A percentile compares a stretch with the other conserved stretches of the same genome.
These are phyloP conservation scores for Takakia lepidozioides DNA, from an alignment of 225 moss, liverwort and hornwort species.

Conservation along the genomic window DNA sequence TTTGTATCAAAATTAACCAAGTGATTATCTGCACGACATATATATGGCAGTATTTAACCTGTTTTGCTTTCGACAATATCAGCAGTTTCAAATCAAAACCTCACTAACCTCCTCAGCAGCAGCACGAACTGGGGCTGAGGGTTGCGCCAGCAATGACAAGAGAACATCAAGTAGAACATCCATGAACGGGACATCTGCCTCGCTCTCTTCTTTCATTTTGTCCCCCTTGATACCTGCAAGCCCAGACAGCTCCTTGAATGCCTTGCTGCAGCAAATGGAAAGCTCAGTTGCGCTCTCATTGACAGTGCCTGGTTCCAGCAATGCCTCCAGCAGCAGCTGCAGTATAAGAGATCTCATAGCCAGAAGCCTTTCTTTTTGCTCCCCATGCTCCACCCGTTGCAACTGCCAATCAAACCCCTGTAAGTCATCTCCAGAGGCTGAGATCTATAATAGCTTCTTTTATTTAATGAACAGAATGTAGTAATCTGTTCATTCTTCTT, in stretches of 20 bases:
- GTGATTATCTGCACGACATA: too few species aligned
- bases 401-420: constrained; percentile 23
- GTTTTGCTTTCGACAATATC: too few species aligned
- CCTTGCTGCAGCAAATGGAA: constrained; percentile 71
- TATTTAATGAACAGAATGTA: too few species aligned
- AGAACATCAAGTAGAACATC: constrained; percentile 82
- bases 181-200: constrained; percentile 55
- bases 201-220: constrained; percentile 26
- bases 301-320: constrained; percentile 54
- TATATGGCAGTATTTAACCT: too few species aligned
- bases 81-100: too few species aligned
- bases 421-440: too few species aligned
- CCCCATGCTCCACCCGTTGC: constrained; percentile 19
- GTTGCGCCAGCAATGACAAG: constrained; percentile 72
- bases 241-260: constrained; percentile 55
- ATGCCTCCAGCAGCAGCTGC: constrained; percentile 64
- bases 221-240: constrained; percentile 25
- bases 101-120: constrained; percentile 71
- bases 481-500: too few species aligned
- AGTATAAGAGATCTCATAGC: constrained; percentile 59
- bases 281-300: constrained; percentile 76
- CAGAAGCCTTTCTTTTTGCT: constrained; percentile 45
- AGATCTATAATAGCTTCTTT: too few species aligned
- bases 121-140: constrained; percentile 67
- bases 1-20: too few species aligned